These are phyloP conservation scores for Termitomyces sp. DNA, from an alignment of 768 basidiomycete species.

Conservation along the genomic window DNA sequence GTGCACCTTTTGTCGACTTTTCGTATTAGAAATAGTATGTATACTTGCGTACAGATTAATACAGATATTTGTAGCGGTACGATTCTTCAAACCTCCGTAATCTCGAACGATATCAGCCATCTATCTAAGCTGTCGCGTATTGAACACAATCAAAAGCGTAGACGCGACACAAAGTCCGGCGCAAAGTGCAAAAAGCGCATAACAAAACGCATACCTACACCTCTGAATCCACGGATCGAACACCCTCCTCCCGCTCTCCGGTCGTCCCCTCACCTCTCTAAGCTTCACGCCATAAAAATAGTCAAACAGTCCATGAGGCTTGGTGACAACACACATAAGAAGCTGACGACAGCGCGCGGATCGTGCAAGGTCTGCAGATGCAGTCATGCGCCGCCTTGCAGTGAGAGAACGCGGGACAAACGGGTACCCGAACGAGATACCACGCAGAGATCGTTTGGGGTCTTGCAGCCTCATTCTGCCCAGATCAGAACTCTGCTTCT, in stretches of 20 bases:
- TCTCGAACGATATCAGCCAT: neutral
- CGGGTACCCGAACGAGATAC: constrained; percentile 52
- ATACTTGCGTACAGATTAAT: neutral
- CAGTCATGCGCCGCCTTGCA: constrained; percentile 20
- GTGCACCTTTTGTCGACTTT: neutral
- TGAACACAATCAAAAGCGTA: constrained; percentile 36
- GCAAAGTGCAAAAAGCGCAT: constrained; percentile 38
- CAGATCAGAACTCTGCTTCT: constrained; percentile 36
- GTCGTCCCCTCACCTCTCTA: constrained; percentile 34
- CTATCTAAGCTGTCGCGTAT: constrained; percentile 29
- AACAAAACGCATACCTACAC: constrained; percentile 51
- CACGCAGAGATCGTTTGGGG: constrained; percentile 37
- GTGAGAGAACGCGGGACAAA: constrained; percentile 46
- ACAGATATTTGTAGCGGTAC: neutral
- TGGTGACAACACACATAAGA: constrained; percentile 26
- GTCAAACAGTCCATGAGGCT: constrained; percentile 40
- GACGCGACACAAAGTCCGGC: constrained; percentile 32
- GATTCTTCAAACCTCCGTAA: neutral
- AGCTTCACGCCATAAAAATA: constrained; percentile 39
- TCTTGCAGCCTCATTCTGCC: constrained; percentile 37
- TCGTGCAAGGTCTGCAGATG: neutral
- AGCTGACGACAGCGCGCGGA: constrained; percentile 16
- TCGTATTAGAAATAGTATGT: neutral
- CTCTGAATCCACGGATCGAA: constrained; percentile 58
- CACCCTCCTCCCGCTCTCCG: constrained; percentile 41